Base-by-base conservation (phyloP, 768 basidiomycete species). In the Leccinum incarnatum region DNA sequence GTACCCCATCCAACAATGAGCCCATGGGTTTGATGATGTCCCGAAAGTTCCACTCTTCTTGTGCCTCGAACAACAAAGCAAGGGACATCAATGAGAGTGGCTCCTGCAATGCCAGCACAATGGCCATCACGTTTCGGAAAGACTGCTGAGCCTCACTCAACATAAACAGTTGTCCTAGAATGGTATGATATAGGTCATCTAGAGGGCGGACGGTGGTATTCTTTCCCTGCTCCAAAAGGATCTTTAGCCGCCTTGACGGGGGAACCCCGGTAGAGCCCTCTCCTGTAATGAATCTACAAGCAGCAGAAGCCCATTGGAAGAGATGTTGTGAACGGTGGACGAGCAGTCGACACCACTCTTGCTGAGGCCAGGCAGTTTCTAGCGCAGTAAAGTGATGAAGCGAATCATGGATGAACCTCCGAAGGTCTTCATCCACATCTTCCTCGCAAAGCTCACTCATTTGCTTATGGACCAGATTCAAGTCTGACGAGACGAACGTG, bases 211-310 rank as follows among this genome's bases (percentile, higher is more conserved):
- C n/a, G 0, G 15, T 3, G 2, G 15, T 19, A 4, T 19, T 9
- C 2, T 42, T 40, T 12, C n/a, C 40, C 40, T n/a, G 12, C 1
- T n/a, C 7, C 40, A 45, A 19, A 5, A 45, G 9, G 3, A 45
- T 45, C 4, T 21, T 12, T 0, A 45, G 9, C 19, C 17, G 4
- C 5, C 10, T 21, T 1, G 42, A 45, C 0, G 42, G 42, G n/a
- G 0, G 0, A 0, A 45, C n/a, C 0, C 42, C 42, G 2, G 0
- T 45, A 5, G 19, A 21, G 1, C 19, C 42, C 0, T 21, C 42
- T 21, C n/a, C 36, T 0, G 32, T 0, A 21, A 45, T 45, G 0
- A 45, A 45, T 10, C 19, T 0, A 11, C 42, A 45, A 45, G 45
- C 45, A 46, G 45, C 0, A 0, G 45, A 46, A 11, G 45, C 45